Conservation (phyloP, 345 rosid genomes). For the Geranium rotundifolium region DNA sequence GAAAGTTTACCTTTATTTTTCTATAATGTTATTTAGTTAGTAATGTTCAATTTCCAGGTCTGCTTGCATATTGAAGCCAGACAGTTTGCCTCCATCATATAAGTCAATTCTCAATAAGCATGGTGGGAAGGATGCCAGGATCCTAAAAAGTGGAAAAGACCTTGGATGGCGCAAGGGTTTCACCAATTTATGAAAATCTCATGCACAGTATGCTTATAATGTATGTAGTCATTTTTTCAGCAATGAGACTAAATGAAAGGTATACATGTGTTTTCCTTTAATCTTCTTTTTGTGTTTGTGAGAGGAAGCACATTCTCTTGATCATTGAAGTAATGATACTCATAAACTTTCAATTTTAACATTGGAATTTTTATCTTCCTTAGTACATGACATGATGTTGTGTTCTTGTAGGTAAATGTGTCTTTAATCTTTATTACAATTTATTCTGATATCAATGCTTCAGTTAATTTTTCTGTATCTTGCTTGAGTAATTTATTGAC, state of each 20-base stretch:
- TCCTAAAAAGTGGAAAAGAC: slow-evolving; percentile 71
- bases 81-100: slow-evolving; percentile 82
- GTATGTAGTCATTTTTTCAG: not conserved
- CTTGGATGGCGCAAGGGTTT: slow-evolving; percentile 55
- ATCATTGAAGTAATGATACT: not conserved
- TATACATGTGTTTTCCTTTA: not conserved
- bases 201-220: slow-evolving; percentile 48
- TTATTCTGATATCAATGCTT: too few relatives aligned
- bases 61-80: slow-evolving; percentile 80
- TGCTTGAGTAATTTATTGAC: too few relatives aligned
- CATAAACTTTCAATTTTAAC: too few relatives aligned
- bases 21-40: slow-evolving; percentile 6
- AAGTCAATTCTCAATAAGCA: slow-evolving; percentile 85
- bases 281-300: not conserved
- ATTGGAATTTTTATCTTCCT: too few relatives aligned
- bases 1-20: not conserved
- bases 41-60: slow-evolving; percentile 40
- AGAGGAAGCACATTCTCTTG: not conserved
- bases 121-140: slow-evolving; percentile 60
- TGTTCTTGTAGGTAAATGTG: too few relatives aligned
- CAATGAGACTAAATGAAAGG: not conserved
- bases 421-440: too few relatives aligned
- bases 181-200: slow-evolving; percentile 76
- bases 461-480: too few relatives aligned
- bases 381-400: too few relatives aligned